These are phyloP conservation scores for Tylopilus plumbeoviolaceoides DNA, from an alignment of 768 basidiomycete genomes.

Conservation along the genomic window DNA sequence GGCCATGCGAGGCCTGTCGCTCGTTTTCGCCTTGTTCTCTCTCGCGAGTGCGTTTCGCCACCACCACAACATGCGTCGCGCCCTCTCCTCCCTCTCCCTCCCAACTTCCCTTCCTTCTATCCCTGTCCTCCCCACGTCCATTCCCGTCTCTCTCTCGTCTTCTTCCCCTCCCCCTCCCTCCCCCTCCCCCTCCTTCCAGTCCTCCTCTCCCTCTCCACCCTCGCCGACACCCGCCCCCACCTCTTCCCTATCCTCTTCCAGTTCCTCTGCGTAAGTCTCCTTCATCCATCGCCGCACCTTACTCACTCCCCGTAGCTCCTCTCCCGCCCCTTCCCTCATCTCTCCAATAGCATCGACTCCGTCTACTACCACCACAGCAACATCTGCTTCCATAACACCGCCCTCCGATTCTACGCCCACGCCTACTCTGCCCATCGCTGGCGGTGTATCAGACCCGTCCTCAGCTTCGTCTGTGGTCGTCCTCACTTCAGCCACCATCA, in stretches of 20 bases:
- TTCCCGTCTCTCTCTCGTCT: background rate
- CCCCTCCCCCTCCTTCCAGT: background rate
- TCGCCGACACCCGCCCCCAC: background rate
- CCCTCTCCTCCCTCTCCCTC: background rate
- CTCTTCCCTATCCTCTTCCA: background rate
- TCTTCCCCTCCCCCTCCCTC: background rate
- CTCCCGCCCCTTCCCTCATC: background rate
- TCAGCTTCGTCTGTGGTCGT: background rate
- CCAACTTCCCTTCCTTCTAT: background rate
- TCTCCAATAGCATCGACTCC: conserved; percentile 4
- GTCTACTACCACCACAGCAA: background rate
- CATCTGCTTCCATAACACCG: background rate
- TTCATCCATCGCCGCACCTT: background rate
- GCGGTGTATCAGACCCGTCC: background rate
- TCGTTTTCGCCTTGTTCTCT: background rate
- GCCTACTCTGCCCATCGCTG: background rate
- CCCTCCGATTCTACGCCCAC: conserved; percentile 2
- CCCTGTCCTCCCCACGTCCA: background rate
- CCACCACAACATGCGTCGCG: background rate
- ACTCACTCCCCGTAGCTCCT: background rate
- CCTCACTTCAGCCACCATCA: background rate
- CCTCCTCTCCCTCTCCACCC: background rate
- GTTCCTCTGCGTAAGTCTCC: conserved; percentile 9
- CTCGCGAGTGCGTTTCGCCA: background rate
- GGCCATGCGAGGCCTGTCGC: background rate